These are phyloP conservation scores for Phoma sp. DNA, from an alignment of 2,329 filamentous ascomycete genomes.

Conservation along the genomic window DNA sequence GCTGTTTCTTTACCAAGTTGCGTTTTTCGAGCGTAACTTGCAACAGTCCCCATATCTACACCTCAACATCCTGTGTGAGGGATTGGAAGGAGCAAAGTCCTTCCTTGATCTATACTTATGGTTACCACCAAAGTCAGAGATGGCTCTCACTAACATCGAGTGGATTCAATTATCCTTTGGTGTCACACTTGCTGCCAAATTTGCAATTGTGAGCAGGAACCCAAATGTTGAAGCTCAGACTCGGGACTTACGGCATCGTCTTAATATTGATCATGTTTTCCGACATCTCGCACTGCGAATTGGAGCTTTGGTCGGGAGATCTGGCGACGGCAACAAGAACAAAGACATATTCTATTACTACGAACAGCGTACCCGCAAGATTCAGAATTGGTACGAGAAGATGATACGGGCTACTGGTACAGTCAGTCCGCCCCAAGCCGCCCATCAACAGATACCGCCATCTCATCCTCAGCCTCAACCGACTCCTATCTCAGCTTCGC, in stretches of 20 bases:
- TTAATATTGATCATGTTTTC: constrained; percentile 40
- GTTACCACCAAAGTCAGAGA: constrained; percentile 46
- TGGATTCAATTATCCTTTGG: constrained; percentile 53
- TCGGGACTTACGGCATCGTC: constrained; percentile 33
- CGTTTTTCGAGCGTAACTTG: constrained; percentile 43
- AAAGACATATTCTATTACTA: constrained; percentile 40
- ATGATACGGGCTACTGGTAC: constrained; percentile 30
- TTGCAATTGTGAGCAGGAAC: constrained; percentile 37
- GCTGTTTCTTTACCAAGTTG: constrained; percentile 51
- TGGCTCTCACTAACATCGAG: constrained; percentile 49
- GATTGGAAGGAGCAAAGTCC: constrained; percentile 36
- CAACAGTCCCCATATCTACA: constrained; percentile 37
- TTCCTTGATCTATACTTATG: constrained; percentile 46
- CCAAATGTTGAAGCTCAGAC: constrained; percentile 34
- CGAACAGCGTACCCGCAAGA: constrained; percentile 35
- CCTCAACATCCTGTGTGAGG: constrained; percentile 31
- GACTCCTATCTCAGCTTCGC: constrained; percentile 11
- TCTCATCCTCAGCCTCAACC: constrained; percentile 5
- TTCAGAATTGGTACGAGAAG: constrained; percentile 41
- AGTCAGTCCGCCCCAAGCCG: constrained; percentile 17
- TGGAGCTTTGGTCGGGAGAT: constrained; percentile 34
- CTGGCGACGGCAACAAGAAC: constrained; percentile 28
- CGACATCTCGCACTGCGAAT: constrained; percentile 36
- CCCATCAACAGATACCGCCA: constrained; percentile 3
- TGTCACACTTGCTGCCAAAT: constrained; percentile 40